These are phyloP conservation scores for Globisporangium perplexum DNA, from an alignment of 352 stramenopile species.

Conservation along the genomic window DNA sequence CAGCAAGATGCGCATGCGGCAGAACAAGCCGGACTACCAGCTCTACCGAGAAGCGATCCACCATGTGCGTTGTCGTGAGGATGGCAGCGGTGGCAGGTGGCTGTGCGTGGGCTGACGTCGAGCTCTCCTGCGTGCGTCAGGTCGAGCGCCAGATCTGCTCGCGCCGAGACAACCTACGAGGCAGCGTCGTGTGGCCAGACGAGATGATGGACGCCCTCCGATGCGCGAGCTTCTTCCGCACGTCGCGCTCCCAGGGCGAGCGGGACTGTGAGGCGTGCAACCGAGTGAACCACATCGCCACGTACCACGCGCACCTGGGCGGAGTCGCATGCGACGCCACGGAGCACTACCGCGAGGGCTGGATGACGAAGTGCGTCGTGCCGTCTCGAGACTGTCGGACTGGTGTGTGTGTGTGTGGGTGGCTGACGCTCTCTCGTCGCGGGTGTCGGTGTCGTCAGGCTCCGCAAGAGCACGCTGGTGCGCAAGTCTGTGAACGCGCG, in stretches of 20 bases:
- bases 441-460: conserved; percentile 14
- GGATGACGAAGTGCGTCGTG: conserved; percentile 44
- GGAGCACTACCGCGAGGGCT: conserved; percentile 58
- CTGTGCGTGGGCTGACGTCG: not conserved
- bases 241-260: conserved; percentile 20
- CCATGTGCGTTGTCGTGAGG: conserved; percentile 37
- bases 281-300: conserved; percentile 56
- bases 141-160: conserved; percentile 73
- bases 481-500: conserved; percentile 19
- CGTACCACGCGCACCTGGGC: conserved; percentile 44
- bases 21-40: conserved; percentile 29
- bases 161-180: conserved; percentile 58
- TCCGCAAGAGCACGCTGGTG: conserved; percentile 31
- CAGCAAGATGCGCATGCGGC: conserved; percentile 39
- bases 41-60: conserved; percentile 49
- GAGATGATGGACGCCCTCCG: conserved; percentile 58
- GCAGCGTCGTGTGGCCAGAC: conserved; percentile 61
- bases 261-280: conserved; percentile 75
- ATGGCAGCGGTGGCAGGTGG: not conserved
- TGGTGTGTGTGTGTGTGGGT: no score
- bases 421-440: not conserved
- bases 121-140: conserved; percentile 14
- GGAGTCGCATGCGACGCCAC: conserved; percentile 59
- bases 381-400: not conserved
- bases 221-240: conserved; percentile 31